phyloP scores from a whole-genome alignment of 2,329 filamentous ascomycete genomes.

The Emmonsia crescens region DNA sequence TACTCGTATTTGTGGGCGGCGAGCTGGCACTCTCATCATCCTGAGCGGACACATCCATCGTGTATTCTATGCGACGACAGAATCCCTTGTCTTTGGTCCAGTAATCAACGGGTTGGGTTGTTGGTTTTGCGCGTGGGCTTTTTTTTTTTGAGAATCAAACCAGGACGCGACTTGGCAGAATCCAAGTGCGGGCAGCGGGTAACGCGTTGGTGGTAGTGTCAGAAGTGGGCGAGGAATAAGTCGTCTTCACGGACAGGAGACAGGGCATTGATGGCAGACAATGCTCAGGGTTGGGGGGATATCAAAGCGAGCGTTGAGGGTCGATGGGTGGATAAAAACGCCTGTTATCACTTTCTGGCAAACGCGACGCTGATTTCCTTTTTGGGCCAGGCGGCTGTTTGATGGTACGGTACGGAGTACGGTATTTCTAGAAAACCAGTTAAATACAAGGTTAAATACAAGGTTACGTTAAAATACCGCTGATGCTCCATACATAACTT shows the following conservation, averaged over 20 bases:
- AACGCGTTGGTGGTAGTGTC: not conserved
- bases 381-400: not conserved
- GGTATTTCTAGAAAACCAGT: too few relatives aligned
- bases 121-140: not conserved
- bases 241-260: not conserved
- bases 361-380: not conserved
- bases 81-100: not conserved
- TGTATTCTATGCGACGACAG: not conserved
- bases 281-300: not conserved
- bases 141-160: not conserved
- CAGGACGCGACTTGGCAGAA: not conserved
- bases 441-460: too few relatives aligned
- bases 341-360: not conserved
- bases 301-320: not conserved
- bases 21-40: constrained; percentile 13
- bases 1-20: constrained; percentile 19
- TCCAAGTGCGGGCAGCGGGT: not conserved
- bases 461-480: too few relatives aligned
- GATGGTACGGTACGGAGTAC: not conserved
- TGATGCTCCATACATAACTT: too few relatives aligned
- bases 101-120: not conserved
- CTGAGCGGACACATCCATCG: not conserved
- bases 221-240: not conserved
- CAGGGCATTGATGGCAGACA: not conserved
- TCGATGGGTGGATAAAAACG: not conserved